These are phyloP conservation scores for Podospora australis DNA, from an alignment of 495 filamentous ascomycete genomes.

Conservation along the genomic window DNA sequence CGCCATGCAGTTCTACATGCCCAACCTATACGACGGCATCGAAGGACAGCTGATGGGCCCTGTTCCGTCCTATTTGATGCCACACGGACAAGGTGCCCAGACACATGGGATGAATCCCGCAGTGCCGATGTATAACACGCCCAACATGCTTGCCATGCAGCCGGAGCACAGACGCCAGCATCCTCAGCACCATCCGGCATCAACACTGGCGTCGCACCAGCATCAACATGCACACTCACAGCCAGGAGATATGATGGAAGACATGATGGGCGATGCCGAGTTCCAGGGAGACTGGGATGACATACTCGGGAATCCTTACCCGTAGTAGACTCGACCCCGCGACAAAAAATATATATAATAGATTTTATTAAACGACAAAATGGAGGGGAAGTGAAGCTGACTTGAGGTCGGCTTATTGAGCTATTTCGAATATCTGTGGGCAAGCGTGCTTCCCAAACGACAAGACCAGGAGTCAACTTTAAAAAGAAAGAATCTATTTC, in stretches of 20 bases:
- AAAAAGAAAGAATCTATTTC: not conserved
- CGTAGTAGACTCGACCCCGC: no score
- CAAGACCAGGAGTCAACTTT: not conserved
- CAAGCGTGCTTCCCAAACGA: not conserved
- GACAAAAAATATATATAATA: constrained; percentile 10
- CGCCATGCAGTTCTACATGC: constrained; percentile 36
- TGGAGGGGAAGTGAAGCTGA: not conserved
- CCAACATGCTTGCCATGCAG: constrained; percentile 18
- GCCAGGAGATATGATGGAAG: constrained; percentile 35
- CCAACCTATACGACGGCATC: constrained; percentile 39
- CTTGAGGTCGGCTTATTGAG: not conserved
- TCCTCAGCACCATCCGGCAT: constrained; percentile 6
- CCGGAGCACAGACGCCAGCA: constrained; percentile 11
- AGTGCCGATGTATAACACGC: constrained; percentile 30
- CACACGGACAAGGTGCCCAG: constrained; percentile 22
- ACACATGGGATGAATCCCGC: constrained; percentile 32
- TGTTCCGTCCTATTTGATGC: constrained; percentile 40
- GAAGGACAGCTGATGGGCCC: constrained; percentile 43
- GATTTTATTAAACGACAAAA: not conserved
- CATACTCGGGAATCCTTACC: constrained; percentile 15
- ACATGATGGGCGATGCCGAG: constrained; percentile 29
- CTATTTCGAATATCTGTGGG: not conserved
- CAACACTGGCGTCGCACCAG: constrained; percentile 15
- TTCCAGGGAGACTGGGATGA: constrained; percentile 25
- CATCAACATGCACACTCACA: constrained; percentile 21